Base-by-base conservation (phyloP, 345 rosid genomes). In the Syzygium aromaticum region DNA sequence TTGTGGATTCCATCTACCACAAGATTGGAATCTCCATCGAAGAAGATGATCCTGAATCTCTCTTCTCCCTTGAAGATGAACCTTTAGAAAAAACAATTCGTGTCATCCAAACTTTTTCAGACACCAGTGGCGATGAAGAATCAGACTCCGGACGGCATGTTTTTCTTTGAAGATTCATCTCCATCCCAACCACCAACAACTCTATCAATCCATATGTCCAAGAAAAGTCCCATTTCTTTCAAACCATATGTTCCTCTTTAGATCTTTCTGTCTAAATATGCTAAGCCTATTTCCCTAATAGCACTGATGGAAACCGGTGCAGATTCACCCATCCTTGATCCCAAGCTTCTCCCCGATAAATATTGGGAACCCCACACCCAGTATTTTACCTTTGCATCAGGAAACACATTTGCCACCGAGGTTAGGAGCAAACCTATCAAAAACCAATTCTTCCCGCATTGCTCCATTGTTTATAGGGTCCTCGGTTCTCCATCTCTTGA, bases 1-100 rank as follows among this genome's bases (percentile, higher is more conserved):
- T n/a, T n/a, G 38, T 6, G 38, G 73, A 63, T 4, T 0, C 38
- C 19, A 63, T n/a, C 27, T 3, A 14, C 17, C 15, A 63, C 8
- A n/a, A 63, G 16, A n/a, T 0, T 3, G 0, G 38, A 1, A 63
- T 63, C 17, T n/a, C 19, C 5, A 0, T 3, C 1, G 38, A 13
- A n/a, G 30, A 59, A 27, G 33, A 61, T n/a, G 33, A 27, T n/a
- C 73, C 11, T 27, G 19, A 63, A 16, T 63, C 2, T 1, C 0
- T n/a, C 19, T 63, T 63, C 73, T 63, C 38, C 16, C 38, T n/a
- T 13, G 73, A 63, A 63, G 9, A 63, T 63, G 73, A 63, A n/a
- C 38, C 19, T n/a, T 14, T 1, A 5, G 3, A 6, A 7, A 63
- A 3, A 14, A n/a, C 10, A 13, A 63, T 63, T n/a, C n/a, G 19